Evolutionary conservation across 2,329 filamentous ascomycete genomes (phyloP), one percentile per base, ranked within the genome.

Genomic region (Pseudocercospora crystallina): DNA sequence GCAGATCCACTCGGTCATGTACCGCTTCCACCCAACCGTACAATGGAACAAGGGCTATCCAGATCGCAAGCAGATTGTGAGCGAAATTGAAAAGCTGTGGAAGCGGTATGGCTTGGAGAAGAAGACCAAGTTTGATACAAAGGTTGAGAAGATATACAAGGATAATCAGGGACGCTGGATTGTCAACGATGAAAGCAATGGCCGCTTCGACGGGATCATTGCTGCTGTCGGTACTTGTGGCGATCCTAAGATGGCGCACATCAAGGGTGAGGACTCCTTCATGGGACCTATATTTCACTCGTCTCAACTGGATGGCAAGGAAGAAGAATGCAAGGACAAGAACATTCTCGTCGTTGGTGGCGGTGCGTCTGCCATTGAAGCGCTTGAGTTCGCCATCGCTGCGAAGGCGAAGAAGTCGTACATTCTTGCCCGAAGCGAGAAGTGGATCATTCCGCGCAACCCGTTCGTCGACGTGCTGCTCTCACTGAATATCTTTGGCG

Each of bases 1-100:
- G 0, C 89, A 94, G 64, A 91, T 95, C 15, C 88, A 95, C 67
- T 89, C 84, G 14, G 69, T 91, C 51, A 94, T 94, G 89, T 95
- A 92, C 69, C 82, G 89, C 15, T 95, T 95, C 67, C 87, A 92
- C 59, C 90, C 90, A 0, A 87, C 86, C 0, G 82, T 95, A 1
- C 77, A 80, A 54, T 95, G 87, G 83, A 75, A 80, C 31, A 74
- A 77, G 29, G 87, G 87, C n/a, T 95, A 95, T 63, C 90, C 90
- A 0, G 79, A 85, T 54, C 84, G 87, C 43, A 74, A 85, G 57
- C 83, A 91, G 68, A 94, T 95, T 53, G 76, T 91, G 37, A 77
- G 78, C 17, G 84, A 91, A 65, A 84, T 94, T 9, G 78, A 77
- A 13, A 71, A 84, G 53, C 73, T 95, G 0, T 95, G 89, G 89